Evolutionary conservation across 2,329 filamentous ascomycete genomes (phyloP), one percentile per base, ranked within the genome.

Genomic region (Graphilbum ipis-grandicollis): DNA sequence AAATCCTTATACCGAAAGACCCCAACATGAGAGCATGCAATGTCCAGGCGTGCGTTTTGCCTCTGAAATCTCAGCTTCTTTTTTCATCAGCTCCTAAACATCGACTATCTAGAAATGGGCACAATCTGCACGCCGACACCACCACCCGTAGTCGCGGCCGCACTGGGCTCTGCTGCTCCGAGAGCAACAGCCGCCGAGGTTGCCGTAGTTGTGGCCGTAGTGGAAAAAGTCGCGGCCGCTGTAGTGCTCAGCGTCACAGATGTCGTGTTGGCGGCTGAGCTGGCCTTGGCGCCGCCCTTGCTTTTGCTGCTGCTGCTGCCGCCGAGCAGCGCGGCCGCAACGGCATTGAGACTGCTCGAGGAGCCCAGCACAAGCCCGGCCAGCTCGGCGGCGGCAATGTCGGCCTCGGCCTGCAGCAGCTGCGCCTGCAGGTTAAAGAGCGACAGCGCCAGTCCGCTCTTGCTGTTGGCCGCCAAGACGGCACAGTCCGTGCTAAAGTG

Each of bases 401-500:
- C 47, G 34, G 52, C 43, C 31, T 52, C 50, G 5, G 26, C 26
- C 9, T 48, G 48, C 9, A 55, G 34, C 21, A 50, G 41, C 15
- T 42, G 39, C 13, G 38, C 40, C 40, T 39, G 39, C 44, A 54
- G 42, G 41, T 51, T 48, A 39, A 52, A 46, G 25, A 53, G 50
- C 6, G 49, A 50, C 28, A 47, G 48, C 26, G 36, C 36, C n/a
- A n/a, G n/a, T n/a, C n/a, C n/a, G n/a, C n/a, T n/a, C n/a, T n/a
- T n/a, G 41, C 49, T 50, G 41, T 50, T 50, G 22, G 39, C 39
- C 32, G 42, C 43, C 26, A 47, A 53, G 34, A 50, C 49, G 9
- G 47, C 44, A 41, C 54, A 57, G 43, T 58, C 56, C 33, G 43
- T 40, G 35, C 47, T 46, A 42, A 59, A 54, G 21, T 47, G 46